Conservation (phyloP, 208 protist species). For the Angomonas ambiguus region DNA sequence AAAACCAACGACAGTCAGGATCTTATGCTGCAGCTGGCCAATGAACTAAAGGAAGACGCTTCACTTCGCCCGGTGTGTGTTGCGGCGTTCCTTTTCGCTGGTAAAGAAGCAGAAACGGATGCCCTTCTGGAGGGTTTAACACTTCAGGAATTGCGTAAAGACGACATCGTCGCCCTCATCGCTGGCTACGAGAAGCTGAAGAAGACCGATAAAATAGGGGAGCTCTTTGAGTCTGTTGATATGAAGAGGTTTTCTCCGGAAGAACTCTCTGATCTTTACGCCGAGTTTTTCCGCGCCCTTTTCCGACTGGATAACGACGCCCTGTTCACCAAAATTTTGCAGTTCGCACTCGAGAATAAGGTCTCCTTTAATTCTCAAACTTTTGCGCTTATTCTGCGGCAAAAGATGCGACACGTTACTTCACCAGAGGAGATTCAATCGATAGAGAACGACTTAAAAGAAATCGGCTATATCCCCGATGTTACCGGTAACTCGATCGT, state of each 20-base stretch:
- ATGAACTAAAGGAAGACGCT: conserved; percentile 73
- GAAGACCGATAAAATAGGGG: conserved; percentile 53
- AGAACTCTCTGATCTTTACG: conserved; percentile 33
- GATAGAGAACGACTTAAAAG: conserved; percentile 62
- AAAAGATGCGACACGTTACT: conserved; percentile 70
- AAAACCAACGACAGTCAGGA: conserved; percentile 76
- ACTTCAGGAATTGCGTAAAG: conserved; percentile 36
- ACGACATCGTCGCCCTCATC: conserved; percentile 72
- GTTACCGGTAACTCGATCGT: conserved; percentile 81
- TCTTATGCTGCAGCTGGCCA: conserved; percentile 80
- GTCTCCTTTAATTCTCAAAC: conserved; percentile 33
- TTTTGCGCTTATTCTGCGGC: conserved; percentile 59
- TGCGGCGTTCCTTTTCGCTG: conserved; percentile 81
- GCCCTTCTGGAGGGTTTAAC: conserved; percentile 47
- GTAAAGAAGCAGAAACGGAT: conserved; percentile 54
- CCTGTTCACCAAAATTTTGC: conserved; percentile 51
- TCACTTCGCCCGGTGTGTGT: conserved; percentile 75
- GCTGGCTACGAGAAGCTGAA: conserved; percentile 78
- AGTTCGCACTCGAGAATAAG: conserved; percentile 39
- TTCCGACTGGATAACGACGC: conserved; percentile 48
- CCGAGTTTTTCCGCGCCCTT: conserved; percentile 61
- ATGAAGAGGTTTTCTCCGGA: conserved; percentile 19
- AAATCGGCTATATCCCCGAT: conserved; percentile 65
- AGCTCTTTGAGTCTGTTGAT: conserved; percentile 31
- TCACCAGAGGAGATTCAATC: conserved; percentile 59